Evolutionary conservation across 2,329 filamentous ascomycete genomes (phyloP).

Genomic region (Saccharata proteae): DNA sequence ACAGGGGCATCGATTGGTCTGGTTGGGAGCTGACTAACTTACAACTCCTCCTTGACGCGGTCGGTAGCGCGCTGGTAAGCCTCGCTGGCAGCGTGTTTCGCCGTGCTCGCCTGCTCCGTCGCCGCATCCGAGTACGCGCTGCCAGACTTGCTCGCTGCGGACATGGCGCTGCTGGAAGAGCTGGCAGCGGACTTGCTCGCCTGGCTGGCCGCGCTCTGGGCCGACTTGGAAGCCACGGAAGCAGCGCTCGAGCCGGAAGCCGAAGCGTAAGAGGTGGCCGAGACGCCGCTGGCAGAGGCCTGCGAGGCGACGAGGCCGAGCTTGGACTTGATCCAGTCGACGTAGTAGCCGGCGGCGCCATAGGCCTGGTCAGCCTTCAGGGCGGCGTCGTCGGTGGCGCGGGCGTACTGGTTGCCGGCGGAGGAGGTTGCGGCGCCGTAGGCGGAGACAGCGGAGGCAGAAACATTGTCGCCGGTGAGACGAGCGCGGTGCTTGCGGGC

Average conservation of each 20-base stretch:
- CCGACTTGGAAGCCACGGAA: conserved; percentile 17
- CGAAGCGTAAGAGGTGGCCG: conserved; percentile 13
- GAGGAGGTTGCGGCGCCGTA: conserved; percentile 34
- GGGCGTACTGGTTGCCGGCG: conserved; percentile 63
- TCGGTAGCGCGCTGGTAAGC: conserved; percentile 20
- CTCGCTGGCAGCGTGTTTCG: conserved; percentile 13
- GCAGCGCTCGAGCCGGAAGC: conserved; percentile 15
- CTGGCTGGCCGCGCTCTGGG: conserved; percentile 21
- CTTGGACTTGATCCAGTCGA: conserved; percentile 33
- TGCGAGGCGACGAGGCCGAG: conserved; percentile 31
- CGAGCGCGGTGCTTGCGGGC: conserved; percentile 75
- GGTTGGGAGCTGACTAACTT: no score
- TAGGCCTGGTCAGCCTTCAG: conserved; percentile 55
- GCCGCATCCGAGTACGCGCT: conserved; percentile 21
- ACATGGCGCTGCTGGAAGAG: conserved; percentile 20
- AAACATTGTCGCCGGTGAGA: conserved; percentile 53
- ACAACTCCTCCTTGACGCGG: conserved; percentile 34
- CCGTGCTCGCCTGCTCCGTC: conserved; percentile 16
- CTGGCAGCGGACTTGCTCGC: conserved; percentile 22
- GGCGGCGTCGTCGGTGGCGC: conserved; percentile 58
- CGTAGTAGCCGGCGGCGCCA: conserved; percentile 22
- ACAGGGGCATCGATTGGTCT: no score
- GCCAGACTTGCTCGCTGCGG: conserved; percentile 19
- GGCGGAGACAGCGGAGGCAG: conserved; percentile 24
- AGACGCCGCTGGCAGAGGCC: conserved; percentile 14